Percentiles rank a stretch among this genome's conserved stretches.
Evolutionary conservation across 192 early-diverging fungal species (phyloP).

Genomic region (Backusella macrospora): DNA sequence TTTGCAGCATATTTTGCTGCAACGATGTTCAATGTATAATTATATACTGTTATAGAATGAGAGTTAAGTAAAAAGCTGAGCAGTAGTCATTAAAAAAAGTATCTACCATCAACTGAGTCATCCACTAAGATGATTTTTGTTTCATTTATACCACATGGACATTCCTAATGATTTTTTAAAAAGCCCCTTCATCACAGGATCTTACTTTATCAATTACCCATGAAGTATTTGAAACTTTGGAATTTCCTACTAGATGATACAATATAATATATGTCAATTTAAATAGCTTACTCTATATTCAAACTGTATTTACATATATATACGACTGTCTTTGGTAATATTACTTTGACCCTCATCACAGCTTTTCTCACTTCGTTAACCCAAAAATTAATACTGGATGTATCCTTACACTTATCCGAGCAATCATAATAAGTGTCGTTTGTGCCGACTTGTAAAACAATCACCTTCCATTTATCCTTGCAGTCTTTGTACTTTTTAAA

Average conservation of each 20-base stretch:
- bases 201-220: not conserved
- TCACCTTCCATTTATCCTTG: not conserved
- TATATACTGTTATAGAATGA: not conserved
- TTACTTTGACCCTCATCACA: not conserved
- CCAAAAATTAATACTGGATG: not conserved
- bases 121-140: not conserved
- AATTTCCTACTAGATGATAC: not conserved
- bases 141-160: not conserved
- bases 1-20: not conserved
- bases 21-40: not conserved
- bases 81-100: not conserved
- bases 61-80: not conserved
- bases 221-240: not conserved
- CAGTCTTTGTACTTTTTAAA: not conserved
- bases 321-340: not conserved
- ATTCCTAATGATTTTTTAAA: not conserved
- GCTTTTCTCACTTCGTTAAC: not conserved
- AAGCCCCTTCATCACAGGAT: not conserved
- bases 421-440: not conserved
- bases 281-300: not conserved
- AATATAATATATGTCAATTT: not conserved
- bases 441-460: not conserved
- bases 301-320: not conserved
- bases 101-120: not conserved
- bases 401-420: not conserved